These are phyloP conservation scores for Lasiosphaeriaceae sp. DNA, from an alignment of 495 filamentous ascomycete genomes.

Conservation along the genomic window DNA sequence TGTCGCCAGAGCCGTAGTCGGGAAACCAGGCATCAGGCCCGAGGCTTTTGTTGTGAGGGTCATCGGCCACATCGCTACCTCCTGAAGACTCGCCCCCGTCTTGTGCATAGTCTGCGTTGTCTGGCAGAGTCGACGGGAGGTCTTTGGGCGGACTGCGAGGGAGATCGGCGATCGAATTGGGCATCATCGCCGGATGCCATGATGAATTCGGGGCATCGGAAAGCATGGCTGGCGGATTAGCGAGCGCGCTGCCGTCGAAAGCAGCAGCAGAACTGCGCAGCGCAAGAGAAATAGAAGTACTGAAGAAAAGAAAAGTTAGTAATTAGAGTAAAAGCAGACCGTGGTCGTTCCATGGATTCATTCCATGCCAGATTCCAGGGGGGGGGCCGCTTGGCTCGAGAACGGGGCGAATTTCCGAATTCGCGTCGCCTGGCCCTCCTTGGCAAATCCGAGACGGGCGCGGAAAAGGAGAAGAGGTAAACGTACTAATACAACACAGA, in stretches of 20 bases:
- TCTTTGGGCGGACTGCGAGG: slow-evolving; percentile 8
- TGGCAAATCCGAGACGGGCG: not conserved
- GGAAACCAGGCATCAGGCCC: slow-evolving; percentile 28
- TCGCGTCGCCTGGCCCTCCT: slow-evolving; percentile 9
- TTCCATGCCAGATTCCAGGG: too few relatives aligned
- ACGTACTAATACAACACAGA: slow-evolving; percentile 11
- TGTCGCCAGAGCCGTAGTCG: slow-evolving; percentile 24
- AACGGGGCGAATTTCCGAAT: slow-evolving; percentile 2
- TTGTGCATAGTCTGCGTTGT: not conserved
- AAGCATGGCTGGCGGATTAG: slow-evolving; percentile 35
- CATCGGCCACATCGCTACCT: slow-evolving; percentile 4
- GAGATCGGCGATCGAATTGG: slow-evolving; percentile 35
- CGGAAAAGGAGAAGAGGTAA: slow-evolving; percentile 2
- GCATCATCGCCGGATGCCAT: slow-evolving; percentile 56
- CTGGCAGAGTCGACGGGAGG: not conserved
- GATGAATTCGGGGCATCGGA: slow-evolving; percentile 40
- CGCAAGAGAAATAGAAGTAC: slow-evolving; percentile 27
- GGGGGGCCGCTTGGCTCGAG: too few relatives aligned
- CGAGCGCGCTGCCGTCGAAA: slow-evolving; percentile 23
- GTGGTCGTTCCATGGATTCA: not conserved
- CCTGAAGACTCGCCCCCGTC: not conserved
- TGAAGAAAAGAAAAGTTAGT: slow-evolving; percentile 6
- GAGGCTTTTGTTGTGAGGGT: slow-evolving; percentile 14
- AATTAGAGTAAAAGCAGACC: slow-evolving; percentile 1
- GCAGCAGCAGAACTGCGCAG: slow-evolving; percentile 14